A percentile compares a stretch with the other conserved stretches of the same genome.
Evolutionary conservation across 1,284 basidiomycete species (phyloP).

Genomic region (Abortiporus biennis): DNA sequence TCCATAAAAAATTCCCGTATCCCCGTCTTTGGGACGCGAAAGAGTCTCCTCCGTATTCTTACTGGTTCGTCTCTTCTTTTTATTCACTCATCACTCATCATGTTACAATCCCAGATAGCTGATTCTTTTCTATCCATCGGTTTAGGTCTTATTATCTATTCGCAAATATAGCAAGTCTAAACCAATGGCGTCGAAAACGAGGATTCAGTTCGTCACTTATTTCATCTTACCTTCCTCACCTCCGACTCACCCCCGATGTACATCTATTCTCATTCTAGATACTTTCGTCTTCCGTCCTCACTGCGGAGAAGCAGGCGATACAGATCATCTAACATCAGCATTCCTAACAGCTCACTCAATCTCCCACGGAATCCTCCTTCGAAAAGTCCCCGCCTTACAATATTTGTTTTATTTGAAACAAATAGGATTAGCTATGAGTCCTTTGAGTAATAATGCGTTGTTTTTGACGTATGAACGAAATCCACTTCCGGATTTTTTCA

Average conservation of each 20-base stretch:
- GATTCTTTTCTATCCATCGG: not conserved
- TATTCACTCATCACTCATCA: slow-evolving; percentile 41
- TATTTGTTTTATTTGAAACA: slow-evolving; percentile 96
- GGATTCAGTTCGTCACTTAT: slow-evolving; percentile 76
- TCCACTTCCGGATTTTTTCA: slow-evolving; percentile 96
- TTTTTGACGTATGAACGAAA: slow-evolving; percentile 98
- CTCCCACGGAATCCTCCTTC: slow-evolving; percentile 95
- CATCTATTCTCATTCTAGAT: slow-evolving; percentile 37
- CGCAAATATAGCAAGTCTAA: slow-evolving; percentile 92
- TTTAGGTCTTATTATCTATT: slow-evolving; percentile 95
- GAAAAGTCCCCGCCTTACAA: slow-evolving; percentile 93
- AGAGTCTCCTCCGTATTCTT: slow-evolving; percentile 92
- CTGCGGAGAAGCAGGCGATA: slow-evolving; percentile 97
- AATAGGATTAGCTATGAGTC: slow-evolving; percentile 98
- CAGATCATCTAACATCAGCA: slow-evolving; percentile 93
- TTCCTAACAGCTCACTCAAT: slow-evolving; percentile 98
- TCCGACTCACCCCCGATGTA: not conserved
- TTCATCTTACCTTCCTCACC: not conserved
- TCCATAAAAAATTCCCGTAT: slow-evolving; percentile 95
- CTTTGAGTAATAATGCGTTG: slow-evolving; percentile 95
- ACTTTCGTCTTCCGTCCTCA: slow-evolving; percentile 98
- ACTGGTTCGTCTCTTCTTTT: slow-evolving; percentile 56
- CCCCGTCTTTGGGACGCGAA: slow-evolving; percentile 87
- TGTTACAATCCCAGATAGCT: slow-evolving; percentile 85
- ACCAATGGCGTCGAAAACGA: slow-evolving; percentile 82